A percentile compares a stretch with the other conserved stretches of the same genome.
These are phyloP conservation scores for Crithidia thermophila DNA, from an alignment of 208 protist species.

Conservation along the genomic window DNA sequence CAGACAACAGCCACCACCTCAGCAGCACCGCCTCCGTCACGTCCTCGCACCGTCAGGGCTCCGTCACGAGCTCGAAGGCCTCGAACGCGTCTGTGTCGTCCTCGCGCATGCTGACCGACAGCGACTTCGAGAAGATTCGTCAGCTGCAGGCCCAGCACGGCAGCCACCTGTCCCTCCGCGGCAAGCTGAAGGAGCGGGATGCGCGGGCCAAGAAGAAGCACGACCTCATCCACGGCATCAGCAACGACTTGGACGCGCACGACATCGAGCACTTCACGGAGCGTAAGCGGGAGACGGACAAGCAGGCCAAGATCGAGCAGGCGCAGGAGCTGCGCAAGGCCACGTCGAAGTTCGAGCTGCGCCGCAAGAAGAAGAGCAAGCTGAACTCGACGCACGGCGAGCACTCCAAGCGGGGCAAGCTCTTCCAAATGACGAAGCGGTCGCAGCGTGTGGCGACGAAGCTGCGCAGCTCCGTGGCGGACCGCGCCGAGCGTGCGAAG, in stretches of 20 bases:
- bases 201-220: slow-evolving; percentile 53
- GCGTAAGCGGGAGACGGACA: slow-evolving; percentile 75
- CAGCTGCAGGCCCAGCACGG: slow-evolving; percentile 71
- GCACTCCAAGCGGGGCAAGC: slow-evolving; percentile 88
- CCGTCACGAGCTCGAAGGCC: slow-evolving; percentile 39
- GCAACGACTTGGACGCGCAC: slow-evolving; percentile 69
- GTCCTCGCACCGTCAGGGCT: slow-evolving; percentile 32
- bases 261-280: slow-evolving; percentile 91
- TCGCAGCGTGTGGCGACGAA: slow-evolving; percentile 85
- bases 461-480: slow-evolving; percentile 79
- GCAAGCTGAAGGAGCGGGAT: slow-evolving; percentile 73
- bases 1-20: slow-evolving; percentile 15
- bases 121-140: slow-evolving; percentile 85
- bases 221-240: slow-evolving; percentile 82
- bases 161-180: slow-evolving; percentile 72
- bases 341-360: slow-evolving; percentile 86
- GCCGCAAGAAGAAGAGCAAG: slow-evolving; percentile 92
- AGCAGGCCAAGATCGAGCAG: slow-evolving; percentile 84
- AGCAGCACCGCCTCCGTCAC: slow-evolving; percentile 11
- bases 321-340: slow-evolving; percentile 82
- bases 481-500: slow-evolving; percentile 74
- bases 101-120: slow-evolving; percentile 76
- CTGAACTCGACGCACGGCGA: slow-evolving; percentile 87
- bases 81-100: slow-evolving; percentile 49
- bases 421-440: slow-evolving; percentile 93